Evolutionary conservation across 1,284 basidiomycete genomes (phyloP), one percentile per base, ranked within the genome.

Genomic region (Cryptococcus sp.): DNA sequence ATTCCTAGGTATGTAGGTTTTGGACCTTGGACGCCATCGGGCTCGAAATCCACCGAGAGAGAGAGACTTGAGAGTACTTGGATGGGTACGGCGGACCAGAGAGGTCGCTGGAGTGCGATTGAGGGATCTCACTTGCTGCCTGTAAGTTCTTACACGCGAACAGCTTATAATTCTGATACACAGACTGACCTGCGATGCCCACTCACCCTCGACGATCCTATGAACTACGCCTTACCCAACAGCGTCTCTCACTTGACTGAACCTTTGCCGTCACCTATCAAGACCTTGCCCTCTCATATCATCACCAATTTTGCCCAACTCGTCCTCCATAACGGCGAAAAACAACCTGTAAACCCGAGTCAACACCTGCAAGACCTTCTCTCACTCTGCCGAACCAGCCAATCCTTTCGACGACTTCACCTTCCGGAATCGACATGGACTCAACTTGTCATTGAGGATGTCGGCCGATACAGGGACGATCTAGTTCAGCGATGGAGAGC

Each of bases 1-100:
- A 28, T 64, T 9, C 63, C 63, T 4, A 55, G 48, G 34, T 62
- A 59, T 56, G 56, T 52, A 11, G 62, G 62, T 1, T 49, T 48
- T 31, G 55, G 49, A 7, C 49, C 49, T 2, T 64, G 62, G 62
- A 43, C n/a, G n/a, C n/a, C n/a, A n/a, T n/a, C n/a, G n/a, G n/a
- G n/a, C n/a, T n/a, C n/a, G n/a, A n/a, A n/a, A n/a, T n/a, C n/a
- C n/a, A n/a, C n/a, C n/a, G n/a, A n/a, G n/a, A n/a, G n/a, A n/a
- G n/a, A n/a, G n/a, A n/a, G n/a, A n/a, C n/a, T n/a, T n/a, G n/a
- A n/a, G n/a, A n/a, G n/a, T n/a, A n/a, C n/a, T 48, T 63, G 59
- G 62, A 32, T 39, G 11, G 57, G 59, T 7, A 51, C 41, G 40
- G 52, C n/a, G 3, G 34, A 43, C 52, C 52, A 53, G 52, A 40